Conservation (phyloP, 371 early-diverging fungal species). For the Zopfochytrium polystomum region DNA sequence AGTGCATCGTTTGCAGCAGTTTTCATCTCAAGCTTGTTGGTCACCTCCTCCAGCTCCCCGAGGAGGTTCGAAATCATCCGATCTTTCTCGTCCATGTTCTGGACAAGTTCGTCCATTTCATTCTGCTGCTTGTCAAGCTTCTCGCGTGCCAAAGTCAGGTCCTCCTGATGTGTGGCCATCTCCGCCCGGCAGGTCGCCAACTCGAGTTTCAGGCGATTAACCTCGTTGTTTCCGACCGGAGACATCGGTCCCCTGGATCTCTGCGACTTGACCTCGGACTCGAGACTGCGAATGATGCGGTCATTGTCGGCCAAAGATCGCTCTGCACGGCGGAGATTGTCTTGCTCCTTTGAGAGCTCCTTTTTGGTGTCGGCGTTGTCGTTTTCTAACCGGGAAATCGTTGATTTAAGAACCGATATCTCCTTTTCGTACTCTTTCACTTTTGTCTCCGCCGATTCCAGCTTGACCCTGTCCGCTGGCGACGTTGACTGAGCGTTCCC, state of each 20-base stretch:
- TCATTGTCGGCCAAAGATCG: slow-evolving; percentile 7
- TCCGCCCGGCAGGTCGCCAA: slow-evolving; percentile 35
- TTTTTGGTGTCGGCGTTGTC: slow-evolving; percentile 24
- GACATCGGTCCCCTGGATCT: not conserved
- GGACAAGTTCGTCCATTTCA: slow-evolving; percentile 34
- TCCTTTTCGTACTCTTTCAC: slow-evolving; percentile 35
- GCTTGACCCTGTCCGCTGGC: slow-evolving; percentile 6
- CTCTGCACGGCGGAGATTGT: slow-evolving; percentile 2
- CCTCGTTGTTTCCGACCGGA: slow-evolving; percentile 12
- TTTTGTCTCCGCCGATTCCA: slow-evolving; percentile 32
- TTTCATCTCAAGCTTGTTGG: slow-evolving; percentile 32
- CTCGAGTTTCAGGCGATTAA: slow-evolving; percentile 36
- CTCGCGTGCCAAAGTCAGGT: slow-evolving; percentile 19
- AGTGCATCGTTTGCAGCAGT: slow-evolving; percentile 14
- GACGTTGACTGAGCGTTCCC: not conserved
- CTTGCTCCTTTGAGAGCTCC: slow-evolving; percentile 9
- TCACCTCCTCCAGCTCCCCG: slow-evolving; percentile 37
- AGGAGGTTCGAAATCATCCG: slow-evolving; percentile 35
- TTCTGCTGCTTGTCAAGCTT: slow-evolving; percentile 14
- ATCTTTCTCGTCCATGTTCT: slow-evolving; percentile 37
- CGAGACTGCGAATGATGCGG: slow-evolving; percentile 9
- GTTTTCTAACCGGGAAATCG: slow-evolving; percentile 26
- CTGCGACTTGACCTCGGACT: not conserved
- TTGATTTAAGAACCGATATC: slow-evolving; percentile 28
- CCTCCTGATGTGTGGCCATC: slow-evolving; percentile 22